These are phyloP conservation scores for Isochrysis galbana DNA, from an alignment of 78 protist genomes.

Conservation along the genomic window DNA sequence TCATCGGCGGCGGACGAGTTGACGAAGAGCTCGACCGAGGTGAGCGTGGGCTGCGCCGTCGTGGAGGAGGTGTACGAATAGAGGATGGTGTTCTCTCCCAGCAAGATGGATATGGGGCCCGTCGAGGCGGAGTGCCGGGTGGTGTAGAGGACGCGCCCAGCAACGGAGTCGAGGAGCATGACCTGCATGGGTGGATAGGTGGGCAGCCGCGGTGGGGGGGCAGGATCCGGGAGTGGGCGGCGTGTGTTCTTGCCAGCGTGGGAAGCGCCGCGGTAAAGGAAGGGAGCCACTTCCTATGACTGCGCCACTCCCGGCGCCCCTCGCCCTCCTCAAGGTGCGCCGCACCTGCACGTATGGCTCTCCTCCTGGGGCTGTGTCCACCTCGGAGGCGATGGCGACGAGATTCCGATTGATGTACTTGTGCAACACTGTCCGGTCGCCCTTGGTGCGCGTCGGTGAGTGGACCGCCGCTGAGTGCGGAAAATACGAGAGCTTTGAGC, in stretches of 20 bases:
- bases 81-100: not conserved
- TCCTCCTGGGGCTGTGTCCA: not conserved
- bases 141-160: not conserved
- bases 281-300: too few species aligned
- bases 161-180: not conserved
- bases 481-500: not conserved
- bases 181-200: not conserved
- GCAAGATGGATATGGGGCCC: not conserved
- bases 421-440: constrained; percentile 36
- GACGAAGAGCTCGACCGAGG: not conserved
- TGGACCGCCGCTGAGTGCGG: not conserved
- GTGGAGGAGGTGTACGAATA: not conserved
- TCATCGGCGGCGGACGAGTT: not conserved
- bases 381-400: not conserved
- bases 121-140: not conserved
- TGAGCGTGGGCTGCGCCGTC: not conserved
- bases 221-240: too few species aligned
- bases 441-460: constrained; percentile 3
- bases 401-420: constrained; percentile 19
- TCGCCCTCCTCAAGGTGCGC: too few species aligned
- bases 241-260: too few species aligned
- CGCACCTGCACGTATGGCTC: not conserved
- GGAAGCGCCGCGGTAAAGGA: too few species aligned
- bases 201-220: too few species aligned
- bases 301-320: too few species aligned